Conservation (phyloP, 106 monocot species). For the Amphibolis antarctica region DNA sequence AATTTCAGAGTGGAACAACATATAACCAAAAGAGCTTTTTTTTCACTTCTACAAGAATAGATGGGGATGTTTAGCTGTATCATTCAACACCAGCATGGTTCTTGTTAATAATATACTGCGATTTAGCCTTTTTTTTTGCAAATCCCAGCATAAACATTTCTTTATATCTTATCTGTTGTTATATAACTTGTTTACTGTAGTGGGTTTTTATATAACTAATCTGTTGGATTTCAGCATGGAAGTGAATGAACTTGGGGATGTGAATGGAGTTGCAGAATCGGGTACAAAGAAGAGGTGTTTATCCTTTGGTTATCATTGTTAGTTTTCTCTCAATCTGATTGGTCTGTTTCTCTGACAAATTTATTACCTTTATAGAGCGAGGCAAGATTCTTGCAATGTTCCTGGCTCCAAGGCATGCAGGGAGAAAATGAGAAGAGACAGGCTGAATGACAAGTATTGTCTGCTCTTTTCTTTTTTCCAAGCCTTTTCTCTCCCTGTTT, state of each 20-base stretch:
- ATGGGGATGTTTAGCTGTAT: too few relatives aligned
- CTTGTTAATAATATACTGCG: too few relatives aligned
- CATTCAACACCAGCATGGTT: too few relatives aligned
- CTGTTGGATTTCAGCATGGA: conserved; percentile 4
- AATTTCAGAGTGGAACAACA: too few relatives aligned
- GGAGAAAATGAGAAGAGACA: conserved; percentile 81
- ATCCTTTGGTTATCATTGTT: not conserved
- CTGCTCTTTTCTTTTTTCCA: not conserved
- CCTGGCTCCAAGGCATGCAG: conserved; percentile 63
- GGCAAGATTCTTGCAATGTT: conserved; percentile 30
- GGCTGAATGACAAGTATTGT: conserved; percentile 59
- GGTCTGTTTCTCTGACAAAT: not conserved
- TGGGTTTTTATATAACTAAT: not conserved
- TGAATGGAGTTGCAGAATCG: conserved; percentile 6
- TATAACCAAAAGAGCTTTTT: too few relatives aligned
- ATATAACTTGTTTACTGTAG: not conserved
- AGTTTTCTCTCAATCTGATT: not conserved
- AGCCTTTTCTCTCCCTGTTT: not conserved
- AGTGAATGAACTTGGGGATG: conserved; percentile 2
- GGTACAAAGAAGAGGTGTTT: conserved; percentile 1
- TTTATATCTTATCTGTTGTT: too few relatives aligned
- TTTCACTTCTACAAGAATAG: too few relatives aligned
- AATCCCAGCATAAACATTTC: too few relatives aligned
- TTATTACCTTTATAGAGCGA: conserved; percentile 19
- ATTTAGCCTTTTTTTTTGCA: too few relatives aligned